Conservation (phyloP, 345 rosid genomes). For the Dovyalis caffra region DNA sequence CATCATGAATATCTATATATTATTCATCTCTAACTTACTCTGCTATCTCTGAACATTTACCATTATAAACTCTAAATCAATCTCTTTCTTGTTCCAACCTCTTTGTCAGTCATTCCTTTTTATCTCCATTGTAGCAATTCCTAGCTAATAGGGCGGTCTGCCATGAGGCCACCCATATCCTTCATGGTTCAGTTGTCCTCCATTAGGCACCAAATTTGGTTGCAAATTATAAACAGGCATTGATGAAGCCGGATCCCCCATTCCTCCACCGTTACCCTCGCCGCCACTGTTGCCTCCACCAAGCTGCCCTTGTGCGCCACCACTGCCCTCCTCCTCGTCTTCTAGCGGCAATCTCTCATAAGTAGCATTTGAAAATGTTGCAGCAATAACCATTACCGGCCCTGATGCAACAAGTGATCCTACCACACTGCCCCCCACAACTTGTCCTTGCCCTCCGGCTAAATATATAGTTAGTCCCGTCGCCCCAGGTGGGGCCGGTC, state of each 20-base stretch:
- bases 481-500: conserved; percentile 24
- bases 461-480: conserved; percentile 28
- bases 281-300: conserved; percentile 11
- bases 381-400: conserved; percentile 29
- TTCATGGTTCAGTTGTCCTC: conserved; percentile 40
- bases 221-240: conserved; percentile 18
- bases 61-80: no score
- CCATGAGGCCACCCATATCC: conserved; percentile 57
- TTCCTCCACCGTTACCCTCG: conserved; percentile 12
- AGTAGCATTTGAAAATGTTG: conserved; percentile 28
- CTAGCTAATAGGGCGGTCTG: conserved; percentile 37
- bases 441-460: conserved; percentile 35
- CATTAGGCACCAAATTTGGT: conserved; percentile 24
- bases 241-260: conserved; percentile 23
- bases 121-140: background rate
- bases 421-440: conserved; percentile 28
- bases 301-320: conserved; percentile 8
- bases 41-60: background rate
- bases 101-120: no score
- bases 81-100: no score
- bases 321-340: conserved; percentile 26
- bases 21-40: conserved; percentile 7
- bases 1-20: background rate
- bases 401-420: conserved; percentile 28
- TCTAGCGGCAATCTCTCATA: conserved; percentile 30